A percentile compares a stretch with the other conserved stretches of the same genome.
Evolutionary conservation across 805 yeast genomes (phyloP).

Genomic region (Ogataea ganodermae): DNA sequence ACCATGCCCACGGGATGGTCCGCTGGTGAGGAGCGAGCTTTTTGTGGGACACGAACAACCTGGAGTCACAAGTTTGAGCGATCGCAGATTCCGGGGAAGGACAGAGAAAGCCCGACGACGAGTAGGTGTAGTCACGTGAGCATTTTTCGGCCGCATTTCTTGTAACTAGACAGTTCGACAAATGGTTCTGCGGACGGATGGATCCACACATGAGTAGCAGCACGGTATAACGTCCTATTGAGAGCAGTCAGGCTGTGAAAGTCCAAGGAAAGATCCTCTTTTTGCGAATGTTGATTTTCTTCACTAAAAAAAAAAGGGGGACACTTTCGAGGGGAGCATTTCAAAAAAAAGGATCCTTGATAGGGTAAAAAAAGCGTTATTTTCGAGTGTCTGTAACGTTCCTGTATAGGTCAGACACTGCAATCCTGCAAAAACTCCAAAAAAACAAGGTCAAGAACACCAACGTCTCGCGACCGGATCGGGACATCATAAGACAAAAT

Average conservation of each 20-base stretch:
- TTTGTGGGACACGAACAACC: not conserved
- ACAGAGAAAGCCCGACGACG: not conserved
- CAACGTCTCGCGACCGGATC: not conserved
- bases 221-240: conserved; percentile 8
- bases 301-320: not conserved
- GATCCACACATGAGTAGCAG: not conserved
- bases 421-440: not conserved
- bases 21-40: not conserved
- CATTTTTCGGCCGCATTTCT: not conserved
- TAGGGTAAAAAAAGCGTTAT: not conserved
- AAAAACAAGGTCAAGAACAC: not conserved
- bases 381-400: not conserved
- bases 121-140: not conserved
- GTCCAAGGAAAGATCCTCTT: conserved; percentile 16
- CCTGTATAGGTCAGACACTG: not conserved
- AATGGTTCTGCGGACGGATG: not conserved
- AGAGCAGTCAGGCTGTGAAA: not conserved
- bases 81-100: not conserved
- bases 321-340: not conserved
- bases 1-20: conserved; percentile 13
- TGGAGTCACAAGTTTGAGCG: not conserved
- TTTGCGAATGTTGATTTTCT: conserved; percentile 2
- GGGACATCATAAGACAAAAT: not conserved
- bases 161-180: not conserved
- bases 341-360: conserved; percentile 4